These are phyloP conservation scores for Geranomyces michiganensis DNA, from an alignment of 192 early-diverging fungal species.

Conservation along the genomic window DNA sequence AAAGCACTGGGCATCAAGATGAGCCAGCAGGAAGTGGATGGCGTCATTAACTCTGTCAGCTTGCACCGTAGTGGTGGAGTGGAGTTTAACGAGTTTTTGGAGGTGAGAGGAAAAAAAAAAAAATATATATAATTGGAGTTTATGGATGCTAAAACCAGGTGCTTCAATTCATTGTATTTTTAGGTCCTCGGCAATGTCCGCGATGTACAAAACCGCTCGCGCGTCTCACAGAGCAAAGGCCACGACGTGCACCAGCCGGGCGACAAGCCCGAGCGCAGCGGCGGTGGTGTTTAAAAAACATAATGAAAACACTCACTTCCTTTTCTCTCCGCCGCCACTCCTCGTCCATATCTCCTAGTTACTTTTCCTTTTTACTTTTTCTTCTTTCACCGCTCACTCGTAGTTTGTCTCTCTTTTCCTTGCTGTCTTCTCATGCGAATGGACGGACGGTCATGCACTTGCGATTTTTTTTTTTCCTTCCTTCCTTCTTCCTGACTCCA, in stretches of 20 bases:
- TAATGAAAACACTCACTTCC: neutral
- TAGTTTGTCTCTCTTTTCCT: neutral
- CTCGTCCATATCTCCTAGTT: neutral
- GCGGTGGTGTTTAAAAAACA: conserved; percentile 51
- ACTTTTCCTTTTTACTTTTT: neutral
- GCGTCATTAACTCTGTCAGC: conserved; percentile 59
- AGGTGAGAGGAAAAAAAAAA: conserved; percentile 20
- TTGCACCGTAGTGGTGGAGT: conserved; percentile 56
- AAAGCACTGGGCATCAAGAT: conserved; percentile 56
- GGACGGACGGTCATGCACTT: no score
- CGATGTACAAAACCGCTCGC: conserved; percentile 54
- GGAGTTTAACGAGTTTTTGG: conserved; percentile 76
- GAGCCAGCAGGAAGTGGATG: conserved; percentile 51
- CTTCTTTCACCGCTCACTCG: neutral
- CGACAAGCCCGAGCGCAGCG: conserved; percentile 44
- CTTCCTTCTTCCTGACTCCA: no score
- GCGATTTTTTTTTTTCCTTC: no score
- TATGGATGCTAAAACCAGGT: neutral
- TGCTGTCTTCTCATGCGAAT: no score
- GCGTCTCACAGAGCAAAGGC: conserved; percentile 38
- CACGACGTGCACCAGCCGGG: conserved; percentile 37
- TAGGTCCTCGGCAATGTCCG: conserved; percentile 64
- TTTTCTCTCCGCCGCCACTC: neutral
- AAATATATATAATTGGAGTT: neutral
- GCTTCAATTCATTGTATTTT: neutral